phyloP scores from a whole-genome alignment of 202 grass and related monocot genomes.

The Sporobolus alterniflorus region DNA sequence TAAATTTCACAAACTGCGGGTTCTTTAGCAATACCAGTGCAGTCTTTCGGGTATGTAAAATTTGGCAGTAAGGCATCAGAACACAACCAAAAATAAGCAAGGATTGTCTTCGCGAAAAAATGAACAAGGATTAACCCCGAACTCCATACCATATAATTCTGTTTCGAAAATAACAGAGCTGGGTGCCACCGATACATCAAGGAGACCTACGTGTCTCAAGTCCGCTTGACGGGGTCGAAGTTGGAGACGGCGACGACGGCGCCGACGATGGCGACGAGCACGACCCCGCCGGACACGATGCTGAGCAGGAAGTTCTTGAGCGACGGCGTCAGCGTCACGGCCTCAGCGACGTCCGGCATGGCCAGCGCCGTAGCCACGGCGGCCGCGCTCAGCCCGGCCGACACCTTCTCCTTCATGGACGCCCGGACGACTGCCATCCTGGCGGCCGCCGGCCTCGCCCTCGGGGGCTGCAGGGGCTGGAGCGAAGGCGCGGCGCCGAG shows the following conservation, averaged over 20 bases:
- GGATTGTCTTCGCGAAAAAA: no score
- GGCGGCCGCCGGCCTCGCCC: conserved; percentile 34
- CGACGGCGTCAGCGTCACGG: conserved; percentile 71
- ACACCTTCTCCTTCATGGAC: conserved; percentile 65
- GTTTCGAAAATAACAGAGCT: no score
- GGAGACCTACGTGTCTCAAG: no score
- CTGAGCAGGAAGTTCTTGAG: conserved; percentile 96
- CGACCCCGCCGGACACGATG: conserved; percentile 82
- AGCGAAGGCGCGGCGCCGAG: conserved; percentile 8
- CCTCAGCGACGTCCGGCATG: conserved; percentile 77
- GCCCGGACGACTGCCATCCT: conserved; percentile 51
- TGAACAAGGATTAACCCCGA: no score
- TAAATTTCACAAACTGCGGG: no score
- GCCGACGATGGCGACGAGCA: conserved; percentile 59
- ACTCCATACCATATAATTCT: no score
- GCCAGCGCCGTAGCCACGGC: conserved; percentile 60
- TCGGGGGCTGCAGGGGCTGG: conserved; percentile 30
- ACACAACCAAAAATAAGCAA: no score
- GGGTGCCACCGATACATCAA: no score
- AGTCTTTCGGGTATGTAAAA: no score
- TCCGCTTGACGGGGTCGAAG: conserved; percentile 88
- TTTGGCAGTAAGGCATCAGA: no score
- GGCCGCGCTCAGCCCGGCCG: conserved; percentile 63
- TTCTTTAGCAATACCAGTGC: no score
- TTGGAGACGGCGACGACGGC: conserved; percentile 86